phyloP scores from a whole-genome alignment of 257 asterid genomes.

The Solanum paucissectum region DNA sequence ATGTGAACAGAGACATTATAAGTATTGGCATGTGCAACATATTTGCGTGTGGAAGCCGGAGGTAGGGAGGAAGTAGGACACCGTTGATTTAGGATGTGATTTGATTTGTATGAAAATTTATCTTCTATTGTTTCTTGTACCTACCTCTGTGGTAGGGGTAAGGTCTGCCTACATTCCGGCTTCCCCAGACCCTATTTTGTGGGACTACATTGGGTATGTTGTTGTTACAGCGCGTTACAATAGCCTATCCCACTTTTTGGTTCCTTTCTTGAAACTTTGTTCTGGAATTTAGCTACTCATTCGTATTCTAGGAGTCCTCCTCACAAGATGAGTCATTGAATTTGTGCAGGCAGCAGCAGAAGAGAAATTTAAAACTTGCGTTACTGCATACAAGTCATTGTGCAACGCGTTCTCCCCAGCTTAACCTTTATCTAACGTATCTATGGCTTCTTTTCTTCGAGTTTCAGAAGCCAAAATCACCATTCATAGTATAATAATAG shows the following conservation, averaged over 20 bases:
- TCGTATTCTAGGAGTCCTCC: not conserved
- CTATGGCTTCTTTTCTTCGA: not conserved
- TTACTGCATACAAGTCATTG: slow-evolving; percentile 62
- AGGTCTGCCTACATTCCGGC: no score
- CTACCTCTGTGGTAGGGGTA: no score
- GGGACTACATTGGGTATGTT: not conserved
- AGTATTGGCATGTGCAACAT: not conserved
- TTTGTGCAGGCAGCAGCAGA: slow-evolving; percentile 57
- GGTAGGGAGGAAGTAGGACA: not conserved
- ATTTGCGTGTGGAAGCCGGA: not conserved
- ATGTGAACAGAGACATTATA: not conserved
- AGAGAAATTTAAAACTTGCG: slow-evolving; percentile 74
- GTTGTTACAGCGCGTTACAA: not conserved
- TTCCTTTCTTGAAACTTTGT: not conserved
- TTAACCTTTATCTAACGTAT: slow-evolving; percentile 1
- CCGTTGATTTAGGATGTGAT: not conserved
- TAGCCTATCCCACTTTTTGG: not conserved
- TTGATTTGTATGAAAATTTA: not conserved
- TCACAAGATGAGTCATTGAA: not conserved
- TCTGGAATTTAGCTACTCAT: not conserved
- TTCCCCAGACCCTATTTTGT: not conserved
- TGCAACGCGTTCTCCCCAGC: slow-evolving; percentile 40
- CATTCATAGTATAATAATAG: not conserved
- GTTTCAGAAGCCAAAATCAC: not conserved
- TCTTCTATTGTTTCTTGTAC: not conserved